Evolutionary conservation across 805 yeast genomes (phyloP).

Genomic region (Wickerhamiella siamensis): DNA sequence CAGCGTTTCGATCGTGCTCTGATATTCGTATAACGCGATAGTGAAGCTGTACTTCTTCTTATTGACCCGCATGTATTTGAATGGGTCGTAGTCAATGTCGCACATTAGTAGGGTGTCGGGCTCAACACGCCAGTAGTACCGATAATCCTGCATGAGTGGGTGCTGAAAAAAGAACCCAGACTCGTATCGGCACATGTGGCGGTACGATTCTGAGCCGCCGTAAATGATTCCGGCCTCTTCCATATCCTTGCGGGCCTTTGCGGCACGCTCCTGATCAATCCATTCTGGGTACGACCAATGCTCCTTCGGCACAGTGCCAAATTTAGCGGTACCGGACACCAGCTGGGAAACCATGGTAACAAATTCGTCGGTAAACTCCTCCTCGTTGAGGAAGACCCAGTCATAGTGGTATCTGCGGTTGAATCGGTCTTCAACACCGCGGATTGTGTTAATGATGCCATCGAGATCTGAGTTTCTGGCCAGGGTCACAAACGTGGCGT

Average conservation of each 20-base stretch:
- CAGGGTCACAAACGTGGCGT: constrained; percentile 53
- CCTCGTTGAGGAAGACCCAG: constrained; percentile 65
- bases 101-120: constrained; percentile 48
- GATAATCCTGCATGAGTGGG: constrained; percentile 38
- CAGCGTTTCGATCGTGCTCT: constrained; percentile 43
- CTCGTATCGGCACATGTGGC: constrained; percentile 70
- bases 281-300: constrained; percentile 58
- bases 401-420: constrained; percentile 49
- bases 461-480: constrained; percentile 54
- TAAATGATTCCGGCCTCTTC: constrained; percentile 33
- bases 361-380: constrained; percentile 43
- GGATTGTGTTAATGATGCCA: constrained; percentile 42
- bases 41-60: constrained; percentile 53
- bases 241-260: constrained; percentile 33
- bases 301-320: constrained; percentile 43
- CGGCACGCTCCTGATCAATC: constrained; percentile 41
- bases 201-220: constrained; percentile 43
- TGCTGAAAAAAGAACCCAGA: constrained; percentile 58
- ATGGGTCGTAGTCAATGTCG: constrained; percentile 49
- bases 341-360: constrained; percentile 31
- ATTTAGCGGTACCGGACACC: constrained; percentile 44
- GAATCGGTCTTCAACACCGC: constrained; percentile 51
- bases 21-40: constrained; percentile 46
- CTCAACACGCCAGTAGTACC: constrained; percentile 62
- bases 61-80: constrained; percentile 39